Percentiles rank a stretch among this genome's conserved stretches.
Evolutionary conservation across 176 grass and related monocot species (phyloP).

Genomic region (Triticum urartu): DNA sequence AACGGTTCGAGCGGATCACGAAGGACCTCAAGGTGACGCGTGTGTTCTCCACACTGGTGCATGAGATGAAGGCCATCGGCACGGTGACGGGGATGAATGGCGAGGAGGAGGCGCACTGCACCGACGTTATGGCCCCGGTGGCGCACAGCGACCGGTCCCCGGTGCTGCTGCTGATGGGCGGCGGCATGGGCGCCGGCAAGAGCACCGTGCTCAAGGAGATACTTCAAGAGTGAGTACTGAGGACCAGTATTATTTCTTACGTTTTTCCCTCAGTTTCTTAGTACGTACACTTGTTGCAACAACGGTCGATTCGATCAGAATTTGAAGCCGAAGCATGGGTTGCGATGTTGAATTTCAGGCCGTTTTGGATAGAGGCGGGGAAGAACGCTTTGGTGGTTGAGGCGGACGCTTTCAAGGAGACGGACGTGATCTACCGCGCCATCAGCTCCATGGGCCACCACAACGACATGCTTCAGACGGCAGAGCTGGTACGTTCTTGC

Average conservation of each 20-base stretch:
- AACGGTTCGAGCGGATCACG: slow-evolving; percentile 73
- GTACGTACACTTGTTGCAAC: no score
- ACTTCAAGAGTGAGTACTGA: slow-evolving; percentile 30
- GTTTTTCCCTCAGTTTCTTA: no score
- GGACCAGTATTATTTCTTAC: no score
- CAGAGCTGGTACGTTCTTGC: slow-evolving; percentile 60
- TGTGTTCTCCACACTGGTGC: slow-evolving; percentile 77
- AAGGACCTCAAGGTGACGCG: slow-evolving; percentile 78
- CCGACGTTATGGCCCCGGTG: slow-evolving; percentile 76
- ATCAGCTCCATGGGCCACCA: slow-evolving; percentile 93
- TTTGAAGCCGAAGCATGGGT: not conserved
- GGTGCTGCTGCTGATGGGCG: slow-evolving; percentile 68
- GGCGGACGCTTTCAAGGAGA: slow-evolving; percentile 90
- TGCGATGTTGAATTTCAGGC: not conserved
- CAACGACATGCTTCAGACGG: slow-evolving; percentile 88
- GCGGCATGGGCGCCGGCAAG: slow-evolving; percentile 82
- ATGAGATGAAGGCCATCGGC: slow-evolving; percentile 95
- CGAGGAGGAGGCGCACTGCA: slow-evolving; percentile 31
- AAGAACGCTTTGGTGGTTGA: slow-evolving; percentile 68
- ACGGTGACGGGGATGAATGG: not conserved
- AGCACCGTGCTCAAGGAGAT: slow-evolving; percentile 78
- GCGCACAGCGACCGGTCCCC: slow-evolving; percentile 45
- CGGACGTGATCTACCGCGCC: slow-evolving; percentile 90
- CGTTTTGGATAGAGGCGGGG: slow-evolving; percentile 52
- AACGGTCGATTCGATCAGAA: no score